Conservation (phyloP, 2,329 filamentous ascomycete genomes). For the Ascocoryne sarcoides region DNA sequence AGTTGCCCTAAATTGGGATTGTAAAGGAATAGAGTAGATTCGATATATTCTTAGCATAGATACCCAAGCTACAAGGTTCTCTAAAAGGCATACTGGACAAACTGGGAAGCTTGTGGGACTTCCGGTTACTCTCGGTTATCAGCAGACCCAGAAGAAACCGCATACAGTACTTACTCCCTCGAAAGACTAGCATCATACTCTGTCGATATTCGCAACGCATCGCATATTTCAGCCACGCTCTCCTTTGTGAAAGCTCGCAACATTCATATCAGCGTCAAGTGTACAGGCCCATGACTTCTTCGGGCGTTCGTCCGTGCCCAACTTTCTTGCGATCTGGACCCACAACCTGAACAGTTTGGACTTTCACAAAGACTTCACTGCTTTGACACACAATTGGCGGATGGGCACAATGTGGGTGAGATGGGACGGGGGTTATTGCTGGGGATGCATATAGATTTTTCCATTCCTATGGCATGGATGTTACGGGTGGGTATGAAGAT, state of each 20-base stretch:
- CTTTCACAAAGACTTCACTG: slow-evolving; percentile 2
- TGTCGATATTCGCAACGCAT: slow-evolving; percentile 1
- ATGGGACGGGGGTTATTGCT: slow-evolving; percentile 6
- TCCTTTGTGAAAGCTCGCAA: slow-evolving; percentile 26
- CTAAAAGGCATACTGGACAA: slow-evolving; percentile 2
- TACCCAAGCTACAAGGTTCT: too few species aligned
- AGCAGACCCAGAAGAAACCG: too few species aligned
- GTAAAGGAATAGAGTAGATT: too few species aligned
- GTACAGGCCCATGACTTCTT: slow-evolving; percentile 38
- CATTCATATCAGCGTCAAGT: slow-evolving; percentile 30
- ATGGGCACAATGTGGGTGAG: slow-evolving; percentile 1
- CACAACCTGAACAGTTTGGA: slow-evolving; percentile 7
- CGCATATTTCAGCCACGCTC: slow-evolving; percentile 25
- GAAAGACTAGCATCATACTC: slow-evolving; percentile 8
- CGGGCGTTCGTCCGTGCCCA: slow-evolving; percentile 9
- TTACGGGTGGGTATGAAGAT: slow-evolving; percentile 2
- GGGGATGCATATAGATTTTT: slow-evolving; percentile 5
- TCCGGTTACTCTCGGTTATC: slow-evolving; percentile 3
- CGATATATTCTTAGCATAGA: too few species aligned
- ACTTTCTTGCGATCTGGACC: slow-evolving; percentile 7
- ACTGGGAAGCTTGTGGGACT: slow-evolving; percentile 5
- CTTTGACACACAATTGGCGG: slow-evolving; percentile 1
- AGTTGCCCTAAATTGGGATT: too few species aligned
- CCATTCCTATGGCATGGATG: slow-evolving; percentile 1
- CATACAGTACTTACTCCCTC: slow-evolving; percentile 7